These are phyloP conservation scores for Leucoagaricus sp. DNA, from an alignment of 1,284 basidiomycete genomes.

Conservation along the genomic window DNA sequence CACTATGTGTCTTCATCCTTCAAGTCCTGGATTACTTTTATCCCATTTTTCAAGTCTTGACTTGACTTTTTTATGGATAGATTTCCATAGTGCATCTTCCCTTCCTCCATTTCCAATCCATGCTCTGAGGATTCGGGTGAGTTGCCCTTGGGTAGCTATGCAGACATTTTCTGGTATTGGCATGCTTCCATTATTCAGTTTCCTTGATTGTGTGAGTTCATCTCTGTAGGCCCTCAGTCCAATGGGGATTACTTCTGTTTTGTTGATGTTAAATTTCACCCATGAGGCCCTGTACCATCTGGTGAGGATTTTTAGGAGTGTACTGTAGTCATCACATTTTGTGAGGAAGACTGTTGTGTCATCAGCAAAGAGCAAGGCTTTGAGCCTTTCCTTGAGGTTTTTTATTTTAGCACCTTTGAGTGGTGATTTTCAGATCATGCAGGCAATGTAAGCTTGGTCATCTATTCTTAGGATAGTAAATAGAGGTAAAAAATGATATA, in stretches of 20 bases:
- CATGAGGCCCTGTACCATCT: constrained; percentile 34
- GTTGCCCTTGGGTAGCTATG: constrained; percentile 27
- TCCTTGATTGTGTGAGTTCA: constrained; percentile 8
- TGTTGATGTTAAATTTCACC: constrained; percentile 36
- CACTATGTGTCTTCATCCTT: constrained; percentile 26
- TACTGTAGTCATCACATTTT: constrained; percentile 21
- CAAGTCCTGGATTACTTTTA: constrained; percentile 23
- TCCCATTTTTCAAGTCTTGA: constrained; percentile 23
- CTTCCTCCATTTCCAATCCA: constrained; percentile 28
- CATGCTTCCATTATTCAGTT: neutral
- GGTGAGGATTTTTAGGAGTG: constrained; percentile 23
- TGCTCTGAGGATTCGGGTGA: constrained; percentile 30
- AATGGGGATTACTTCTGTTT: constrained; percentile 34
- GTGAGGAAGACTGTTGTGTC: constrained; percentile 31
- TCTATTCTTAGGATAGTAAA: too few species aligned
- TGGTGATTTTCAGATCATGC: constrained; percentile 21
- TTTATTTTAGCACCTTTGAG: constrained; percentile 26
- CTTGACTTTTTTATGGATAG: constrained; percentile 25
- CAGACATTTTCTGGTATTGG: constrained; percentile 21
- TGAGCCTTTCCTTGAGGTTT: constrained; percentile 21
- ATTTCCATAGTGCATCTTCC: constrained; percentile 24
- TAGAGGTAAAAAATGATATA: too few species aligned
- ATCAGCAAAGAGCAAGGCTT: constrained; percentile 32
- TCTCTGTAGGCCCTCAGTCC: constrained; percentile 23
- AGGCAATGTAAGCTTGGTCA: too few species aligned